Percentiles rank a stretch among this genome's conserved stretches.
Conservation (phyloP, 2,329 filamentous ascomycete species). For the Paracoccidioides lutzii region DNA sequence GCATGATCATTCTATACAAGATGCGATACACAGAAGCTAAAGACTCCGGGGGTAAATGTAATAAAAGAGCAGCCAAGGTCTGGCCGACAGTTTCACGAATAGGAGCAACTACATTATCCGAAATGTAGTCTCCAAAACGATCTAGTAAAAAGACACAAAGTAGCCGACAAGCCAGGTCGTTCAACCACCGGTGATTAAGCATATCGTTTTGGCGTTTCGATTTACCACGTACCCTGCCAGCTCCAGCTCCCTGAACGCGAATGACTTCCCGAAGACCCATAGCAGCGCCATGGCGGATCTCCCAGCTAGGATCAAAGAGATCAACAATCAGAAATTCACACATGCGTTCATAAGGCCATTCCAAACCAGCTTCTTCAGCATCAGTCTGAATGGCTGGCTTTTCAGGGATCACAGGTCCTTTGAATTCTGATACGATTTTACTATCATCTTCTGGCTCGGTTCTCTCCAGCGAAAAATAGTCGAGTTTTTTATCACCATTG, state of each 20-base stretch:
- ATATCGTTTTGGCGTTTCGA: slow-evolving; percentile 60
- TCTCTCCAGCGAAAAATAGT: slow-evolving; percentile 86
- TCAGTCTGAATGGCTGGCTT: slow-evolving; percentile 77
- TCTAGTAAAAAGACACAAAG: slow-evolving; percentile 96
- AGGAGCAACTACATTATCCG: slow-evolving; percentile 89
- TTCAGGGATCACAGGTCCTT: slow-evolving; percentile 65
- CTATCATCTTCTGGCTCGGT: slow-evolving; percentile 72
- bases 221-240: slow-evolving; percentile 63
- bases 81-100: slow-evolving; percentile 94
- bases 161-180: slow-evolving; percentile 87
- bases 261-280: slow-evolving; percentile 89
- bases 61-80: slow-evolving; percentile 76
- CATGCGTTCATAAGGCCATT: slow-evolving; percentile 90
- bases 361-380: slow-evolving; percentile 59
- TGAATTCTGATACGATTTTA: slow-evolving; percentile 91
- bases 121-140: slow-evolving; percentile 93
- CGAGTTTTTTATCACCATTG: slow-evolving; percentile 52
- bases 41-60: slow-evolving; percentile 64
- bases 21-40: slow-evolving; percentile 77
- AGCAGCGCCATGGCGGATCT: slow-evolving; percentile 87
- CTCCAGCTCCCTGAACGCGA: slow-evolving; percentile 78
- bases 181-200: slow-evolving; percentile 74
- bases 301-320: slow-evolving; percentile 87
- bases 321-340: slow-evolving; percentile 91
- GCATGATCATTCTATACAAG: slow-evolving; percentile 82